phyloP scores from a whole-genome alignment of 352 stramenopile species.

The Phytophthora pistaciae region DNA sequence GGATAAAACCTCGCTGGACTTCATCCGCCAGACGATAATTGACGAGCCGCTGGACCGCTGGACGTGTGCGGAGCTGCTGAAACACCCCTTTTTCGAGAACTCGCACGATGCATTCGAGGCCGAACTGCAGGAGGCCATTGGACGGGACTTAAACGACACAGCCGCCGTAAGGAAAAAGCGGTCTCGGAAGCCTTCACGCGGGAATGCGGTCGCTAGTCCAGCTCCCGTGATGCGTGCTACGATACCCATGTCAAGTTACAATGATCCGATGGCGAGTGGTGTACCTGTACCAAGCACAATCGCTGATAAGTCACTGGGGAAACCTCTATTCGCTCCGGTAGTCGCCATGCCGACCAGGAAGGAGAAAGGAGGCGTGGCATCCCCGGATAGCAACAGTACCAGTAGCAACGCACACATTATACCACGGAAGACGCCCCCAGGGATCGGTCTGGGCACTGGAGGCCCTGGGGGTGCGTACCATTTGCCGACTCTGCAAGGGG shows the following conservation, averaged over 20 bases:
- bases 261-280: constrained; percentile 17
- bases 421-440: constrained; percentile 25
- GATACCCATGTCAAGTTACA: constrained; percentile 17
- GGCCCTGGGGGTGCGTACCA: constrained; percentile 25
- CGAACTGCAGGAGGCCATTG: constrained; percentile 78
- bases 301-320: constrained; percentile 27
- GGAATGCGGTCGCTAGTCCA: constrained; percentile 4
- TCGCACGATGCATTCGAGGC: constrained; percentile 62
- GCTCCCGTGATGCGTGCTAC: constrained; percentile 20
- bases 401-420: constrained; percentile 19
- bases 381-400: constrained; percentile 14
- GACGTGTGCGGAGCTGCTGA: constrained; percentile 80
- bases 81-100: constrained; percentile 79
- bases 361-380: constrained; percentile 21
- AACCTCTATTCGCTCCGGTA: constrained; percentile 42
- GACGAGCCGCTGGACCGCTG: constrained; percentile 83
- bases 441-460: constrained; percentile 12
- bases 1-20: constrained; percentile 71
- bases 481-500: constrained; percentile 43
- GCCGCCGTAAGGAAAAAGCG: constrained; percentile 71
- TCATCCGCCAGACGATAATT: constrained; percentile 77
- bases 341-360: constrained; percentile 25
- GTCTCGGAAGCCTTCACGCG: constrained; percentile 48
- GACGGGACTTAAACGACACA: constrained; percentile 70
- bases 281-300: not conserved